These are phyloP conservation scores for Aspergillus sclerotioniger DNA, from an alignment of 495 filamentous ascomycete genomes.

Conservation along the genomic window DNA sequence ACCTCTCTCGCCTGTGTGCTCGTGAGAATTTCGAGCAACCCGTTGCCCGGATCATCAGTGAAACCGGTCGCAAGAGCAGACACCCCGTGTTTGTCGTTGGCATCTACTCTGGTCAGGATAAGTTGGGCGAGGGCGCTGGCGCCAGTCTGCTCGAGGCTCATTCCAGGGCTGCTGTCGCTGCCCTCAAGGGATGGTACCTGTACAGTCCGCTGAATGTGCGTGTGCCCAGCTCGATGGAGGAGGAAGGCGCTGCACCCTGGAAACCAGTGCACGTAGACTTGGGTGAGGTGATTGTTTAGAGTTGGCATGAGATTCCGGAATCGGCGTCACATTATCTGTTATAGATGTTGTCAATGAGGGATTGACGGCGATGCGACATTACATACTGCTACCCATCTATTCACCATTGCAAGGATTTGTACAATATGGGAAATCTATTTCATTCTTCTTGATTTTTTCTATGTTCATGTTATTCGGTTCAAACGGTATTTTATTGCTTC, in stretches of 20 bases:
- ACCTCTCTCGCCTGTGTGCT: conserved; percentile 74
- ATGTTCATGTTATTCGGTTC: conserved; percentile 27
- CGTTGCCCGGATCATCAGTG: conserved; percentile 78
- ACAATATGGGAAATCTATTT: conserved; percentile 45
- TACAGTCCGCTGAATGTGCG: conserved; percentile 74
- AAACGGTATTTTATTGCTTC: conserved; percentile 20
- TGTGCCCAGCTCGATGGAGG: conserved; percentile 80
- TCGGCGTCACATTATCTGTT: conserved; percentile 24
- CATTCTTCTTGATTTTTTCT: conserved; percentile 40
- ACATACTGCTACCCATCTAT: conserved; percentile 20
- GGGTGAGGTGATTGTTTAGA: conserved; percentile 81
- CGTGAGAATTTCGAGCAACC: conserved; percentile 87
- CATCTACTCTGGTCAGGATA: conserved; percentile 82
- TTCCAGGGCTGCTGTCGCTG: conserved; percentile 71
- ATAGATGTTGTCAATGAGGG: conserved; percentile 2
- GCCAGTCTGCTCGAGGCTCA: conserved; percentile 73
- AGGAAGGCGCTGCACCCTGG: conserved; percentile 61
- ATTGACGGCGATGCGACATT: conserved; percentile 11
- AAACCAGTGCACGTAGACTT: conserved; percentile 83
- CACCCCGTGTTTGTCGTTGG: conserved; percentile 93
- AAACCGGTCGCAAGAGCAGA: conserved; percentile 80
- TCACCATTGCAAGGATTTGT: conserved; percentile 40
- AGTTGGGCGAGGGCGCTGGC: conserved; percentile 83
- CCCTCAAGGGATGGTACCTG: conserved; percentile 92
- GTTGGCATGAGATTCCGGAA: conserved; percentile 13